Evolutionary conservation across 106 monocot genomes (phyloP), one percentile per base, ranked within the genome.

Genomic region (Phalaenopsis equestris): DNA sequence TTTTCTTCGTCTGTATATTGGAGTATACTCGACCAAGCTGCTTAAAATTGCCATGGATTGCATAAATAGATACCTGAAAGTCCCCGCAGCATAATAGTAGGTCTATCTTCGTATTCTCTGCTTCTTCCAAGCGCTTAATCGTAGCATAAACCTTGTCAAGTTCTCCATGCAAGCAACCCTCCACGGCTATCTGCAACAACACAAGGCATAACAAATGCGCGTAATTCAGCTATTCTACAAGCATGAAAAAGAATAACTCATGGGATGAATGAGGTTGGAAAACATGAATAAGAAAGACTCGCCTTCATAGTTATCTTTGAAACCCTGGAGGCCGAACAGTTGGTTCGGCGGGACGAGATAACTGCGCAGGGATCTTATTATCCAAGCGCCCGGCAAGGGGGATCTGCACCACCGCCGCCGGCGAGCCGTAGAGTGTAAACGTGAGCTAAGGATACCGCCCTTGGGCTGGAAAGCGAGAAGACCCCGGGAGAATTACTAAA

Each of bases 161-260:
- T 55, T 97, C 97, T 18, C 97, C 94, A 75, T 97, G 97, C 97
- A 97, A 92, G 87, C 94, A 97, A 41, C 97, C 97, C 75, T 94
- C 97, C 47, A 97, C 86, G 2, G 94, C 97, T 47, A 94, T 94
- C 97, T 97, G 87, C 21, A 15, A 10, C 19, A 42, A 78, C 49
- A 52, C 8, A 52, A 74, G 4, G 43, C 70, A 70, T 37, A 36
- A 70, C 1, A 70, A 70, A 39, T 52, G 52, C 3, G 14, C 15
- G 52, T 52, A 3, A 65, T 65, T 65, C 64, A 65, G 21, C n/a
- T 24, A 24, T 65, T 24, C 7, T 65, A 6, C 24, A 65, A 65
- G 8, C 23, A 21, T 10, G 8, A 24, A 2, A 65, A 23, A 15
- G 15, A 39, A 70, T 39, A 36, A 70, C 68, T 4, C 19, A 70